phyloP scores from a whole-genome alignment of 23 red algal genomes.

The Gracilaria gracilis region DNA sequence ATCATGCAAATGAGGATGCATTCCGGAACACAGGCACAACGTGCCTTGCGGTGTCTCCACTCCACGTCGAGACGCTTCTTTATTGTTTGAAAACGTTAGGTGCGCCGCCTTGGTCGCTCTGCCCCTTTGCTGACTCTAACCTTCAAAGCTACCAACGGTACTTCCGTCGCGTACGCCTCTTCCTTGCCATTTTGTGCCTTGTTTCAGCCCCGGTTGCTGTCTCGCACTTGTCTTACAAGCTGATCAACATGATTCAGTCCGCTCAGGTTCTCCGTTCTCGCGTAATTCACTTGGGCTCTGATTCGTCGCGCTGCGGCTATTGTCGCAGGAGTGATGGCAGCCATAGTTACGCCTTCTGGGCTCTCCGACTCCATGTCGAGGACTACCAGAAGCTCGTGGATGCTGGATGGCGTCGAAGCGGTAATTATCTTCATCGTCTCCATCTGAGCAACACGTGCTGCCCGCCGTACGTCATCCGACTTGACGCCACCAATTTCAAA shows the following conservation, averaged over 20 bases:
- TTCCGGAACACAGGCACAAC: not conserved
- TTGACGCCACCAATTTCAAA: constrained; percentile 49
- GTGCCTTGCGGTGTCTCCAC: constrained; percentile 9
- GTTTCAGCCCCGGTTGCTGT: not conserved
- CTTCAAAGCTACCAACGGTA: too few relatives aligned
- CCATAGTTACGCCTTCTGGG: constrained; percentile 61
- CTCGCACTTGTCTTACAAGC: too few relatives aligned
- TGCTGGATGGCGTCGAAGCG: constrained; percentile 89
- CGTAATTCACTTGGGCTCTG: constrained; percentile 36
- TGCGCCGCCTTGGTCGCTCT: too few relatives aligned
- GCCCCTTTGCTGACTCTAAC: not conserved
- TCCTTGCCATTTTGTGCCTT: not conserved
- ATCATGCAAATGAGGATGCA: constrained; percentile 21
- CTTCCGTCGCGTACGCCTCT: not conserved
- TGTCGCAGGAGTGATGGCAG: constrained; percentile 20
- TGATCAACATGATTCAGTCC: constrained; percentile 17
- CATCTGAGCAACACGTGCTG: constrained; percentile 81
- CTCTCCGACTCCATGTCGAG: constrained; percentile 66
- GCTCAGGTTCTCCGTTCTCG: constrained; percentile 28
- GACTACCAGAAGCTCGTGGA: constrained; percentile 87
- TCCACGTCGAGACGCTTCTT: not conserved
- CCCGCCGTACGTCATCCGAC: constrained; percentile 83
- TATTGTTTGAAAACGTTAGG: not conserved
- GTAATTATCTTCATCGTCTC: constrained; percentile 83
- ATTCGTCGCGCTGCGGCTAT: constrained; percentile 62